Evolutionary conservation across 139 green algal genomes (phyloP).

Genomic region (Choricystis sp.): DNA sequence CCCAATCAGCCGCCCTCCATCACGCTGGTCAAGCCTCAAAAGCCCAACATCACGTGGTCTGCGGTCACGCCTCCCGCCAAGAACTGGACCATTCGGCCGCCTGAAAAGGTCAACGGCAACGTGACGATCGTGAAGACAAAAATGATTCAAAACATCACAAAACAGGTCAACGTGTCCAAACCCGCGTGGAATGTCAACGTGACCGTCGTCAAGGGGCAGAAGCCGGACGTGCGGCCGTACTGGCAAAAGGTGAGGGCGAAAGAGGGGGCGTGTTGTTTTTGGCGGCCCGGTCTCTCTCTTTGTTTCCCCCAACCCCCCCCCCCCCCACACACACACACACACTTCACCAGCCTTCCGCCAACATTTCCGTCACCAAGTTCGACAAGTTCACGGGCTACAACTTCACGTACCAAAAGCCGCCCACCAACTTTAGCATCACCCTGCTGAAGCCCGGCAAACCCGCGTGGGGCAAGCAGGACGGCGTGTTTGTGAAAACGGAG

Average conservation of each 20-base stretch:
- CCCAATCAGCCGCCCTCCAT: too few relatives aligned
- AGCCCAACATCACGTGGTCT: too few relatives aligned
- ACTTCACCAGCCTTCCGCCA: neutral
- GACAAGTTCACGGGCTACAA: neutral
- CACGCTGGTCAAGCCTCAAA: too few relatives aligned
- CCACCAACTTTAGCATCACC: neutral
- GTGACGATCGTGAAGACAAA: neutral
- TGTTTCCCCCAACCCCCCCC: too few relatives aligned
- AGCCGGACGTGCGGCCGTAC: neutral
- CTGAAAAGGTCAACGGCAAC: neutral
- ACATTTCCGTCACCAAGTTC: neutral
- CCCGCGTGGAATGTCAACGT: neutral
- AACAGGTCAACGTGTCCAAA: neutral
- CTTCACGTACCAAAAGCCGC: neutral
- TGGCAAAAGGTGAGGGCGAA: too few relatives aligned
- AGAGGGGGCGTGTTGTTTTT: too few relatives aligned
- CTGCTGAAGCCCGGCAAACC: neutral
- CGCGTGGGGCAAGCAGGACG: neutral
- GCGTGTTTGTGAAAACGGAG: neutral
- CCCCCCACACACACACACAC: too few relatives aligned
- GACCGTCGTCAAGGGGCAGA: neutral
- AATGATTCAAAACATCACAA: neutral
- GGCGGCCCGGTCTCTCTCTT: too few relatives aligned
- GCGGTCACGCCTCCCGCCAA: too few relatives aligned
- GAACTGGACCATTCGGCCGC: too few relatives aligned